Evolutionary conservation across 139 green algal genomes (phyloP), one percentile per base, ranked within the genome.

Genomic region (Volvox africanus): DNA sequence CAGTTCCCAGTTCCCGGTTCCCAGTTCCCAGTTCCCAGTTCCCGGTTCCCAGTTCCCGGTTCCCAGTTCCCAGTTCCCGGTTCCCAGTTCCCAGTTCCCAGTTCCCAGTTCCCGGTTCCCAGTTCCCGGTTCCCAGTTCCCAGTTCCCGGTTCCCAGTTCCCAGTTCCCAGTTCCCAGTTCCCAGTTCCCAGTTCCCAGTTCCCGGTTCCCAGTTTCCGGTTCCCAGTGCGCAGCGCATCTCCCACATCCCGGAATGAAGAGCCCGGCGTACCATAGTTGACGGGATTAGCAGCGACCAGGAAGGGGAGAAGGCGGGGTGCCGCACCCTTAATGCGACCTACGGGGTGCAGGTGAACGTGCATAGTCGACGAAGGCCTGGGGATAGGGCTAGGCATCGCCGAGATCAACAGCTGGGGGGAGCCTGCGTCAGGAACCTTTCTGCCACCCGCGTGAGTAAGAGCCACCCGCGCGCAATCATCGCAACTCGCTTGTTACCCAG

Each of bases 261-360:
- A 55, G 5, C 44, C 44, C 9, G 44, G 5, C 90, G 71, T 35
- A 93, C 97, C 97, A 91, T 99, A 99, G 94, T 99, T 99, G 33
- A 99, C 97, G 3, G 98, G 98, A 93, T 99, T 99, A 32, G 98
- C 98, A 3, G 98, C 98, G 28, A 99, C 94, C 86, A 99, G 93
- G 94, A 96, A 99, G 14, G 98, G 98, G 83, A 99, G 94, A 87
- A 99, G 95, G 0, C 98, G 92, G 0, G 97, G 96, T 11, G 96
- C 97, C 0, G 89, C 89, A 16, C 96, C 96, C 69, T 96, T 97
- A 75, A 99, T 97, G 35, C 94, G 89, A 50, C 85, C 85, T 89
- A 68, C 19, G 9, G 26, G 80, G n/a, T n/a, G 80, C 28, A 61
- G n/a, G n/a, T 85, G 37, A 18, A 2, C 2, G 67, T 13, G 35